Conservation (phyloP, 208 protist genomes). For the Trypanosoma cruzi region DNA sequence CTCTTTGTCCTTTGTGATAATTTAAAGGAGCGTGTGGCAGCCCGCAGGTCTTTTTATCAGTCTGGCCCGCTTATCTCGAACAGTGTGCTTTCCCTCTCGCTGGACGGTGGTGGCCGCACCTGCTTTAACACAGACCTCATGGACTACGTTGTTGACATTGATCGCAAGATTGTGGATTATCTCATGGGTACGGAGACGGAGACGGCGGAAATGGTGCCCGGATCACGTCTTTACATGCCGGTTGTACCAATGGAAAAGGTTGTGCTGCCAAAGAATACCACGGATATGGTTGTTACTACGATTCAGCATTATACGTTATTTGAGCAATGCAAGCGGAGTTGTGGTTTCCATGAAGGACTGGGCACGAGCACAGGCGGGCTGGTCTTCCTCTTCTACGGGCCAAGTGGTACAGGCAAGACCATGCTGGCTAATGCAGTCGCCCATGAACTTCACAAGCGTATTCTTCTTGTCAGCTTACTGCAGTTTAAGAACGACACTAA, state of each 20-base stretch:
- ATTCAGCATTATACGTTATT: constrained; percentile 91
- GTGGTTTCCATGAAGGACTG: constrained; percentile 81
- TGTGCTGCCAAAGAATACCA: constrained; percentile 77
- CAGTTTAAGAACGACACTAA: constrained; percentile 76
- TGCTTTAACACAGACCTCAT: constrained; percentile 93
- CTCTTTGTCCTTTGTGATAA: constrained; percentile 90
- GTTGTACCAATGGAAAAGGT: constrained; percentile 82
- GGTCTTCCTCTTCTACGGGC: constrained; percentile 93
- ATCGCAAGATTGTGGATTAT: constrained; percentile 93
- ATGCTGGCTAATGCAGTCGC: constrained; percentile 94
- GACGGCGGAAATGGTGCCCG: constrained; percentile 91
- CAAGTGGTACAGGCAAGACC: constrained; percentile 93
- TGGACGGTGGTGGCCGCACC: constrained; percentile 49
- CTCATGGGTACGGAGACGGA: constrained; percentile 90
- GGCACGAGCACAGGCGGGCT: constrained; percentile 65
- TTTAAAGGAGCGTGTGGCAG: constrained; percentile 81
- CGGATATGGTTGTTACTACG: constrained; percentile 78
- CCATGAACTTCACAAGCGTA: constrained; percentile 81
- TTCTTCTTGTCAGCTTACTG: constrained; percentile 87
- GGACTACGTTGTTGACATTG: constrained; percentile 92
- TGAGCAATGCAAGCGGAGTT: constrained; percentile 70
- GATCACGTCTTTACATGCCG: constrained; percentile 83
- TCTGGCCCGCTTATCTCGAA: constrained; percentile 73
- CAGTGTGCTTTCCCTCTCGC: constrained; percentile 64
- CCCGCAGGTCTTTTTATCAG: constrained; percentile 89